These are phyloP conservation scores for Penicillium sp. DNA, from an alignment of 2,329 filamentous ascomycete species.

Conservation along the genomic window DNA sequence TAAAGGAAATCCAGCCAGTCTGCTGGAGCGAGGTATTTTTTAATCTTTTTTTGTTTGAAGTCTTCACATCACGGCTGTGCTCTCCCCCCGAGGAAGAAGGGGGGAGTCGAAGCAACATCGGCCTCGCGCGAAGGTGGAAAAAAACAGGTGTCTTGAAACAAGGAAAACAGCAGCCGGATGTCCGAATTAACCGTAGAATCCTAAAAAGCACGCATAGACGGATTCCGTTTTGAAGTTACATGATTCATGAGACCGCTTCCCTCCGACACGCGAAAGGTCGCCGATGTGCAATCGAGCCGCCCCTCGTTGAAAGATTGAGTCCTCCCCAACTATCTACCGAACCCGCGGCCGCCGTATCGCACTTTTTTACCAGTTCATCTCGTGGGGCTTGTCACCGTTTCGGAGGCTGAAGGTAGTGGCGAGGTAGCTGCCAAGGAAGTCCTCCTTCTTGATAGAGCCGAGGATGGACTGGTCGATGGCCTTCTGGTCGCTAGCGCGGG, in stretches of 20 bases:
- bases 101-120: slow-evolving; percentile 27
- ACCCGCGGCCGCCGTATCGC: slow-evolving; percentile 36
- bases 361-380: slow-evolving; percentile 91
- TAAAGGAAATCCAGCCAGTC: slow-evolving; percentile 30
- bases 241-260: slow-evolving; percentile 35
- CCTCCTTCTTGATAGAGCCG: slow-evolving; percentile 96
- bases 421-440: slow-evolving; percentile 89
- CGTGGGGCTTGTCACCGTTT: slow-evolving; percentile 98
- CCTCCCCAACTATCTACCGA: slow-evolving; percentile 39
- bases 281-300: slow-evolving; percentile 34
- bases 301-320: slow-evolving; percentile 32
- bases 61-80: slow-evolving; percentile 32
- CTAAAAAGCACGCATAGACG: slow-evolving; percentile 30
- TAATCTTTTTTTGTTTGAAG: slow-evolving; percentile 31
- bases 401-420: slow-evolving; percentile 94
- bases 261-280: slow-evolving; percentile 28
- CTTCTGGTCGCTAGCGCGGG: slow-evolving; percentile 96
- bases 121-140: slow-evolving; percentile 29
- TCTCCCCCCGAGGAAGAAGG: slow-evolving; percentile 9
- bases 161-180: slow-evolving; percentile 29
- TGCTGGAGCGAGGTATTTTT: slow-evolving; percentile 36
- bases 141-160: slow-evolving; percentile 26
- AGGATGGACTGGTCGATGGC: slow-evolving; percentile 93
- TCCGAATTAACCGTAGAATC: slow-evolving; percentile 32
- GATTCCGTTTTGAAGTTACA: slow-evolving; percentile 38